Conservation (phyloP, 139 green algal species). For the Tetraselmis chui region DNA sequence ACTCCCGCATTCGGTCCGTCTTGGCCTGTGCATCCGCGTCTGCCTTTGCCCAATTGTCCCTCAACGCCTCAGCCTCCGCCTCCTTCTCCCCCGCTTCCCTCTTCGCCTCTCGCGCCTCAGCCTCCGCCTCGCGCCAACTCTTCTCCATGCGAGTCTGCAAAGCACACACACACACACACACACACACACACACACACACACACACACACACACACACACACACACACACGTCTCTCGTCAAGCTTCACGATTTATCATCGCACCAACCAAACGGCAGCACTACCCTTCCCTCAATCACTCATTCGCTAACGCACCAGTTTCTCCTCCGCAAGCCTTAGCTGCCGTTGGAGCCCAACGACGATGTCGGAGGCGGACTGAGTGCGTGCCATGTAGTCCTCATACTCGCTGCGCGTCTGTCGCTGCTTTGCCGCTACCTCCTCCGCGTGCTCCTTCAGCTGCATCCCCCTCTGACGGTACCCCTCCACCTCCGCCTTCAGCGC, state of each 20-base stretch:
- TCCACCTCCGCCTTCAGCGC: background rate
- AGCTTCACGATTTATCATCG: too few relatives aligned
- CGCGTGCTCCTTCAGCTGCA: background rate
- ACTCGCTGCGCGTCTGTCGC: background rate
- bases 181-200: too few relatives aligned
- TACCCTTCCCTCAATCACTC: background rate
- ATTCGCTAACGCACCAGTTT: background rate
- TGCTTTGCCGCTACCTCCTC: background rate
- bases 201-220: too few relatives aligned
- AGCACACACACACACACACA: background rate
- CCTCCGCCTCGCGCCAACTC: background rate
- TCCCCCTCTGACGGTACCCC: background rate
- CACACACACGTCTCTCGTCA: too few relatives aligned
- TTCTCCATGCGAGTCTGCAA: background rate
- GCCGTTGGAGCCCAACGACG: background rate
- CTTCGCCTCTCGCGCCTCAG: background rate
- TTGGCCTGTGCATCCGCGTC: background rate
- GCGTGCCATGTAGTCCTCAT: background rate
- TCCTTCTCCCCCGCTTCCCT: background rate
- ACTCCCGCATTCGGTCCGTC: background rate
- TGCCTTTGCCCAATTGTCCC: background rate
- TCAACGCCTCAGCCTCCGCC: background rate
- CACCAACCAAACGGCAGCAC: too few relatives aligned
- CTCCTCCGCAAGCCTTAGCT: background rate
- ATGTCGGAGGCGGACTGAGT: background rate